Evolutionary conservation across 1,139 yeast species (phyloP), one percentile per base, ranked within the genome.

Genomic region (Taphrina sp.): DNA sequence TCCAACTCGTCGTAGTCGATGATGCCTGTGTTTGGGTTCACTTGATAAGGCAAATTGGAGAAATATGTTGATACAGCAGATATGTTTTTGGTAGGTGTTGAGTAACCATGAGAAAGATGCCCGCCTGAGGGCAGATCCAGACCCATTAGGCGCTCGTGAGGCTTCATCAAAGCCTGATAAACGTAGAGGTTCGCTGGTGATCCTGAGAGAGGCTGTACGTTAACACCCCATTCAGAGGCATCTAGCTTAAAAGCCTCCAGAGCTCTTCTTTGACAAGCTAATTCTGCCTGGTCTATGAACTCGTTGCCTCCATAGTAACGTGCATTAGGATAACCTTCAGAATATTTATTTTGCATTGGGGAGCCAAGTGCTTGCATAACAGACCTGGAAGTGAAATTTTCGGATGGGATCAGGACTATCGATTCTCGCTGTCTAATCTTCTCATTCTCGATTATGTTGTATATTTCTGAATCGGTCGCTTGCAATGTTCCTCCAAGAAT

Each of bases 11-110:
- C 97, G 74, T 88, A 92, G 74, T 92, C 97, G 68, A 92, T 90
- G 67, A 89, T 75, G 61, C 97, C 97, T 61, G 97, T 92, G 63
- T 79, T 81, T 71, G 85, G 84, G 70, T 92, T 80, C 60, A 92
- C 90, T 69, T 96, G 83, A 79, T 92, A 92, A 56, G 98, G 98
- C 96, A 92, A 89, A 62, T 97, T 90, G 75, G 90, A 95, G 71
- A 92, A 92, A 74, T 92, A 92, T 63, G 95, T 90, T 59, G 96
- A 88, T 62, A 92, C 94, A 64, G 90, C 95, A 64, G 96, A 87
- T 71, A 92, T 92, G 77, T 89, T 90, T 77, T 95, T 86, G 67
- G 87, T 76, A 67, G 88, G 95, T 60, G 97, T 92, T 74, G 92
- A 97, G 76, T 92, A 92, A 69, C 98, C 98, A 74, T 92, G 98